Base-by-base conservation (phyloP, 306 rosid species). In the Gastrolobium bilobum region DNA sequence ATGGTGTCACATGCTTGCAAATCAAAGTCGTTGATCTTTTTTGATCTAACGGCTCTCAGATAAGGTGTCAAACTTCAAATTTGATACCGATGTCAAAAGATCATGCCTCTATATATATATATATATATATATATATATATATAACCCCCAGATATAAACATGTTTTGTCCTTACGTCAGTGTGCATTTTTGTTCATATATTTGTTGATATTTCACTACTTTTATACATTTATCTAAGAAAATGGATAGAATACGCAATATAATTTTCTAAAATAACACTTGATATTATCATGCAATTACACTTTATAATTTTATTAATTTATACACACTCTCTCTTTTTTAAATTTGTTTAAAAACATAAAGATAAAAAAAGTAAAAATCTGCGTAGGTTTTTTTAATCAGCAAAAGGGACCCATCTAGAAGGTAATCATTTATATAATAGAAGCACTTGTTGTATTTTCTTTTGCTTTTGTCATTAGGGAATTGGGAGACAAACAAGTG, bases 401-500 rank as follows among this genome's bases (percentile, higher is more conserved):
- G 40, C 0, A 47, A 62, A 13, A 62, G 39, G 2, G 35, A 14
- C 6, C 71, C 61, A 51, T 76, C 64, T 76, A 64, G 63, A 67
- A 62, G 61, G 10, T 20, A 71, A 37, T 4, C 0, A 51, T 39
- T 4, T 63, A 29, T 4, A 68, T 0, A 31, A 38, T 26, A 15
- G 7, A 3, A 10, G 20, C 31, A 39, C 10, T 62, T 62, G 14
- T 53, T 53, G 20, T 73, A 54, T 71, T 11, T 48, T 38, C 9
- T 42, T 46, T 7, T 46, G 54, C 56, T 15, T 43, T 20, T 61
- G 34, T 5, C 26, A 20, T 62, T 39, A 71, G 69, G 79, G 68
- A 58, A 74, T 80, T 33, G 35, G 37, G 70, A 56, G 70, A 46
- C 39, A 73, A 46, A 68, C 4, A 9, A 57, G 26, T 14, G 56